Percentiles rank a stretch among this genome's conserved stretches.
Conservation (phyloP, 2,329 filamentous ascomycete species). For the Tolypocladium ophioglossoides region DNA sequence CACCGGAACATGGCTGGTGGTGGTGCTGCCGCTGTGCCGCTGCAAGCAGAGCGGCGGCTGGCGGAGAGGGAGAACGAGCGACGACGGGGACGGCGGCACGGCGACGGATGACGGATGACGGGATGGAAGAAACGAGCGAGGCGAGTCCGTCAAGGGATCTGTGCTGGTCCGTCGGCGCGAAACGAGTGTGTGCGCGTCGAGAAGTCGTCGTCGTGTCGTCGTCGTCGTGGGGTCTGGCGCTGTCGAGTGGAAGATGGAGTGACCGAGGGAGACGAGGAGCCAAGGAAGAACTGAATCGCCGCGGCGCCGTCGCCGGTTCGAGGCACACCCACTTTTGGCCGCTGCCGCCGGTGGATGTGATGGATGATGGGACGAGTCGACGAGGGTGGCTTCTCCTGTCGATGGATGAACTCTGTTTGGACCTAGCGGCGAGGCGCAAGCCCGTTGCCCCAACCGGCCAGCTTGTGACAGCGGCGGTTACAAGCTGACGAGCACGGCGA, state of each 20-base stretch:
- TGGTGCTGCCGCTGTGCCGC: neutral
- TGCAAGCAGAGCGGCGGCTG: neutral
- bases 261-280: too few relatives aligned
- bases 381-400: neutral
- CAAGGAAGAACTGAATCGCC: neutral
- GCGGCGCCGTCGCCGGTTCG: neutral
- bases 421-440: neutral
- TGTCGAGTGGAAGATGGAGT: neutral
- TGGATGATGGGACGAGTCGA: neutral
- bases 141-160: neutral
- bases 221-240: neutral
- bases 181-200: neutral
- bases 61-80: neutral
- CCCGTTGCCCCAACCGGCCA: neutral
- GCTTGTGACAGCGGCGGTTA: neutral
- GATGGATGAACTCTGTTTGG: neutral
- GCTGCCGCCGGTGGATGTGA: neutral
- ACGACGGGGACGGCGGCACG: neutral
- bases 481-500: neutral
- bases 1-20: constrained; percentile 26
- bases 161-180: neutral
- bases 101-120: neutral
- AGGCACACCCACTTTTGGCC: neutral
- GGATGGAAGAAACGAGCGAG: neutral
- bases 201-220: neutral